phyloP scores from a whole-genome alignment of 2,329 filamentous ascomycete genomes.

The Sporothrix euskadiensis region DNA sequence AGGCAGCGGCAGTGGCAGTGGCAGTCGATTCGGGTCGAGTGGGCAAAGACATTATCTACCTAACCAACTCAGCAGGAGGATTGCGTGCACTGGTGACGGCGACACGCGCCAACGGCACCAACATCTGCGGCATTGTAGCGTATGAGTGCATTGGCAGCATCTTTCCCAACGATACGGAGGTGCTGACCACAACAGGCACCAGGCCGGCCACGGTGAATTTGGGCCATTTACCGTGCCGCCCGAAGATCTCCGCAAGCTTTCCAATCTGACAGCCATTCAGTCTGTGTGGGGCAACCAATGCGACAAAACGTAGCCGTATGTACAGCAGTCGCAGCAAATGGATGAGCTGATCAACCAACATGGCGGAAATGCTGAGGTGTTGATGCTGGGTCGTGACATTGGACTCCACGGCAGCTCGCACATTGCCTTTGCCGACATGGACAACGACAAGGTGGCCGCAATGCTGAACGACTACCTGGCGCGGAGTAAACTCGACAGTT shows the following conservation, averaged over 20 bases:
- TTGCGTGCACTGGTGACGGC: conserved; percentile 41
- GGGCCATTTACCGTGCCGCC: conserved; percentile 35
- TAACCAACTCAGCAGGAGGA: conserved; percentile 42
- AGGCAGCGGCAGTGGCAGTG: conserved; percentile 40
- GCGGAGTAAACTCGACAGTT: conserved; percentile 31
- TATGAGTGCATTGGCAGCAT: conserved; percentile 38
- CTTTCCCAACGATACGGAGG: conserved; percentile 33
- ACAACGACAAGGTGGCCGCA: conserved; percentile 35
- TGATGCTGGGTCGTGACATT: conserved; percentile 35
- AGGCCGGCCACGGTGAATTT: conserved; percentile 24
- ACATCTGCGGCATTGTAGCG: conserved; percentile 42
- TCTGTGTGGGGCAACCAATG: conserved; percentile 38
- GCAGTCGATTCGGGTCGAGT: conserved; percentile 41
- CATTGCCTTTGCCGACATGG: conserved; percentile 37
- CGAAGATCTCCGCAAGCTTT: conserved; percentile 36
- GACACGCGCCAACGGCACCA: conserved; percentile 40
- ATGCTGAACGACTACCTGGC: conserved; percentile 35
- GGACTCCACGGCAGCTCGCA: conserved; percentile 36
- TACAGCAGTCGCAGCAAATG: conserved; percentile 32
- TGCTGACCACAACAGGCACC: conserved; percentile 16
- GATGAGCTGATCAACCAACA: conserved; percentile 35
- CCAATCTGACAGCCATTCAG: conserved; percentile 34
- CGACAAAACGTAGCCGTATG: conserved; percentile 8
- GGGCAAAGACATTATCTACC: conserved; percentile 38
- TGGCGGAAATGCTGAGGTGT: conserved; percentile 36